Percentiles rank a stretch among this genome's conserved stretches.
These are phyloP conservation scores for Lactarius akahatsu DNA, from an alignment of 768 basidiomycete species.

Conservation along the genomic window DNA sequence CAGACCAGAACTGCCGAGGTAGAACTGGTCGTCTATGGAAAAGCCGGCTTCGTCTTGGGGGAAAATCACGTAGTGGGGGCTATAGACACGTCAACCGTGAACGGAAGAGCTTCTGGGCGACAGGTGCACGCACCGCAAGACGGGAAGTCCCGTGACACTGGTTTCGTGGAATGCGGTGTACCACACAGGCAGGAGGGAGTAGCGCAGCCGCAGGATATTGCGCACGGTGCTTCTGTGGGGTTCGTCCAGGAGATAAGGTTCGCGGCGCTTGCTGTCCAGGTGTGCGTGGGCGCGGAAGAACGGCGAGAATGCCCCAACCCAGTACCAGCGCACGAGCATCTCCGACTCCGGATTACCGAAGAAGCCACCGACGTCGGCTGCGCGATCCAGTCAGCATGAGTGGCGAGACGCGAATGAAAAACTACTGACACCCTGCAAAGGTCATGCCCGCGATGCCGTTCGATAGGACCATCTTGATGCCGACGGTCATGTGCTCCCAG, in stretches of 20 bases:
- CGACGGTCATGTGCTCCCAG: conserved; percentile 96
- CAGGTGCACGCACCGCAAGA: conserved; percentile 61
- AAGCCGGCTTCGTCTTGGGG: conserved; percentile 87
- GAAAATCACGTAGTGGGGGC: conserved; percentile 95
- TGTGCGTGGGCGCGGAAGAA: conserved; percentile 99
- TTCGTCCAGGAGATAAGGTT: conserved; percentile 89
- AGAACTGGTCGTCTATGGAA: conserved; percentile 91
- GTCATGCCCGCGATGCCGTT: conserved; percentile 88
- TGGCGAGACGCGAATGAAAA: not conserved
- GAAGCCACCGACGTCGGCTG: conserved; percentile 98
- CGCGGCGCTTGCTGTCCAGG: conserved; percentile 95
- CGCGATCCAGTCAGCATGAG: conserved; percentile 17
- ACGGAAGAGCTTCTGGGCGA: not conserved
- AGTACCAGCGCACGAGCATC: conserved; percentile 97
- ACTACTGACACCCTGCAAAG: conserved; percentile 80
- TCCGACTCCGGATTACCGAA: conserved; percentile 95
- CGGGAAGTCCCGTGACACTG: conserved; percentile 74
- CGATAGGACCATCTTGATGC: conserved; percentile 89
- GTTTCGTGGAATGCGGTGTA: conserved; percentile 97
- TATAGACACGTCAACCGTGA: conserved; percentile 35
- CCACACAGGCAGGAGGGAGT: conserved; percentile 88
- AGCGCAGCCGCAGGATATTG: conserved; percentile 76
- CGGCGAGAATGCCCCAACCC: conserved; percentile 90
- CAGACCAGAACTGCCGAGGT: conserved; percentile 82
- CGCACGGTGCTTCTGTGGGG: conserved; percentile 84